Conservation (phyloP, 2,329 filamentous ascomycete species). For the Fusarium transvaalense region DNA sequence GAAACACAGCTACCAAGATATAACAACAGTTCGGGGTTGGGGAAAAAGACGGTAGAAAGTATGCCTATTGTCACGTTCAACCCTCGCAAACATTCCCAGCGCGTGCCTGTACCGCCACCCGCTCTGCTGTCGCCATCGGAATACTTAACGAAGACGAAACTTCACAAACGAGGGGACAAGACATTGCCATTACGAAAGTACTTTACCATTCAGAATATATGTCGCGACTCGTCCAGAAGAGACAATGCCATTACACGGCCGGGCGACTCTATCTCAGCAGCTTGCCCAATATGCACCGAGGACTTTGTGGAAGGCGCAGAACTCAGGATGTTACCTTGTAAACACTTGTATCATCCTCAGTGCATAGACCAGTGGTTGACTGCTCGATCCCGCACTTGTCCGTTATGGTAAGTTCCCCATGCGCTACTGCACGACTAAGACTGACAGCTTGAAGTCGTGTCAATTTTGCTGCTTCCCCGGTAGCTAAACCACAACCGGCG, state of each 20-base stretch:
- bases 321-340: constrained; percentile 20
- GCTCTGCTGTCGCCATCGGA: not conserved
- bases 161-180: not conserved
- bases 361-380: constrained; percentile 42
- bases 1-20: constrained; percentile 5
- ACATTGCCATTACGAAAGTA: not conserved
- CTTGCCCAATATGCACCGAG: constrained; percentile 32
- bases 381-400: constrained; percentile 34
- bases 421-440: fast-evolving
- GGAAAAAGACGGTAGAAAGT: constrained; percentile 12
- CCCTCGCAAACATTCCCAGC: not conserved
- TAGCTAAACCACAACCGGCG: not conserved
- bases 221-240: fast-evolving
- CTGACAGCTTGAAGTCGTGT: constrained; percentile 13
- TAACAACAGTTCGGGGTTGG: not conserved
- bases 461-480: not conserved
- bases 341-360: constrained; percentile 34
- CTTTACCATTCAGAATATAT: not conserved
- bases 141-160: not conserved
- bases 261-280: not conserved
- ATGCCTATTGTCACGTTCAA: constrained; percentile 20
- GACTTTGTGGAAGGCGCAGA: constrained; percentile 6
- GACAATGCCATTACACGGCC: fast-evolving
- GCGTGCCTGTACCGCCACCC: not conserved
- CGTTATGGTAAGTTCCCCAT: constrained; percentile 24